These are phyloP conservation scores for Alliaria petiolata DNA, from an alignment of 345 rosid species.

Conservation along the genomic window DNA sequence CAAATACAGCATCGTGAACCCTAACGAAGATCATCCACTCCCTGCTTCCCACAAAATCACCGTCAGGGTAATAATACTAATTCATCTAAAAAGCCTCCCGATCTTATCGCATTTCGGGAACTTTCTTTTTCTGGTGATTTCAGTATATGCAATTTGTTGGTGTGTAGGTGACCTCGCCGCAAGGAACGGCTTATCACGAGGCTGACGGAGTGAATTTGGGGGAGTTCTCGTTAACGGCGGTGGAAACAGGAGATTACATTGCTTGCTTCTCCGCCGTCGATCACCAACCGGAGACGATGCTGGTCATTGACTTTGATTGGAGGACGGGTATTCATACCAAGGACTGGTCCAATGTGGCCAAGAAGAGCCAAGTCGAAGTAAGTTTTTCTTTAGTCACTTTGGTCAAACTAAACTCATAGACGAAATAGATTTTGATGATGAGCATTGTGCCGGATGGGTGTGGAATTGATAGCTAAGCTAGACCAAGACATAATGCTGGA, in stretches of 20 bases:
- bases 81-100: neutral
- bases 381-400: slow-evolving; percentile 25
- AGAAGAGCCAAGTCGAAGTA: slow-evolving; percentile 85
- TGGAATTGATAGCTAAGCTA: slow-evolving; percentile 1
- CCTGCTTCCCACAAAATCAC: slow-evolving; percentile 68
- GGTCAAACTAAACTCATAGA: slow-evolving; percentile 1
- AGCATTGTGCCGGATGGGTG: neutral
- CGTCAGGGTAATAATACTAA: slow-evolving; percentile 51
- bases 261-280: slow-evolving; percentile 66
- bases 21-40: slow-evolving; percentile 56
- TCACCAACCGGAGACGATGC: slow-evolving; percentile 44
- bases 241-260: slow-evolving; percentile 73
- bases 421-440: neutral
- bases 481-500: neutral
- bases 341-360: slow-evolving; percentile 87
- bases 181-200: slow-evolving; percentile 61
- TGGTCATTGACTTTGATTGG: slow-evolving; percentile 83
- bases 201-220: slow-evolving; percentile 66
- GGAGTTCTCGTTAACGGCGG: slow-evolving; percentile 70
- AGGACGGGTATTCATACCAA: slow-evolving; percentile 73
- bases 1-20: slow-evolving; percentile 67
- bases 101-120: neutral
- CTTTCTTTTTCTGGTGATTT: neutral
- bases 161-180: slow-evolving; percentile 64
- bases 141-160: slow-evolving; percentile 2